These are phyloP conservation scores for Graphium sp. DNA, from an alignment of 2,329 filamentous ascomycete genomes.

Conservation along the genomic window DNA sequence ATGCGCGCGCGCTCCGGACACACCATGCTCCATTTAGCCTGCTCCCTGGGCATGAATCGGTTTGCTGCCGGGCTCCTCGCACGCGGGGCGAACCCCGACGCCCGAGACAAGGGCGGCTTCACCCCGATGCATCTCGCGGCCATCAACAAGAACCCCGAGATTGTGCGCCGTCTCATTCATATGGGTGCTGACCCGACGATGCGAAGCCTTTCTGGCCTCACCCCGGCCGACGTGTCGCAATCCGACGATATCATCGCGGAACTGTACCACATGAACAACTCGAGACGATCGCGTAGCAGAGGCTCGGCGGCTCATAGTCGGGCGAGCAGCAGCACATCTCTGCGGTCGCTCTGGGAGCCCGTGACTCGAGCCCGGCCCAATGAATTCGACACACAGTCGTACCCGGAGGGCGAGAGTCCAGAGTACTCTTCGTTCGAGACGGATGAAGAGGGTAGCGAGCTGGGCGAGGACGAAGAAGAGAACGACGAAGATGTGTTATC, in stretches of 20 bases:
- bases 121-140: slow-evolving; percentile 71
- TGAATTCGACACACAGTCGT: neutral
- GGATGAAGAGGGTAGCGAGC: slow-evolving; percentile 21
- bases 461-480: slow-evolving; percentile 19
- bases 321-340: slow-evolving; percentile 49
- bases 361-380: slow-evolving; percentile 16
- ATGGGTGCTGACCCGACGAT: slow-evolving; percentile 56
- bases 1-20: slow-evolving; percentile 50
- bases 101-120: slow-evolving; percentile 63
- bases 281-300: slow-evolving; percentile 51
- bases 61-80: slow-evolving; percentile 64
- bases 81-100: slow-evolving; percentile 60
- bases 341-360: slow-evolving; percentile 50
- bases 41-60: slow-evolving; percentile 55
- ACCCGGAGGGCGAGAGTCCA: slow-evolving; percentile 18
- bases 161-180: slow-evolving; percentile 58
- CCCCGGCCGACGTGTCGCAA: slow-evolving; percentile 52
- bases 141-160: slow-evolving; percentile 57
- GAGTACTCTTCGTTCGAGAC: slow-evolving; percentile 28
- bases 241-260: slow-evolving; percentile 47
- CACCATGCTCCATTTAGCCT: slow-evolving; percentile 67
- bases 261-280: slow-evolving; percentile 43
- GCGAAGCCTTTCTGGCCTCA: slow-evolving; percentile 48
- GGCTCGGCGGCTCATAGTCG: slow-evolving; percentile 40
- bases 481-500: slow-evolving; percentile 16